These are phyloP conservation scores for Kodamaea restingae DNA, from an alignment of 805 yeast species.

Conservation along the genomic window DNA sequence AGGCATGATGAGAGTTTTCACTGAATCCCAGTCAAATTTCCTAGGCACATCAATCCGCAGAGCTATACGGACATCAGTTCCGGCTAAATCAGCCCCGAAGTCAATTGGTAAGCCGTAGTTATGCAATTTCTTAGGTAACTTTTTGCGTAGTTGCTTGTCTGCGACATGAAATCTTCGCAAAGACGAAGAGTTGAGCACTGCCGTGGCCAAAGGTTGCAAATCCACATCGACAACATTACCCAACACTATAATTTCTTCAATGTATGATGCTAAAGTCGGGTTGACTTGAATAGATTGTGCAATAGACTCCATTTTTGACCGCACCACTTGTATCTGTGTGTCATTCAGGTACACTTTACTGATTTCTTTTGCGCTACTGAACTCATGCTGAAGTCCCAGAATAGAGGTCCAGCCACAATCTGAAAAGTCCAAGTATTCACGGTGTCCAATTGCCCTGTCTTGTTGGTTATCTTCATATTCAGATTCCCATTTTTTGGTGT, in stretches of 20 bases:
- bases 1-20: constrained; percentile 17
- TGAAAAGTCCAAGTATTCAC: constrained; percentile 6
- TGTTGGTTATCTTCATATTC: constrained; percentile 14
- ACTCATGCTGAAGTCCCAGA: constrained; percentile 9
- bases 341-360: constrained; percentile 12
- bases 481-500: constrained; percentile 10
- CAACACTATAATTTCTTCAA: constrained; percentile 26
- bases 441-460: background rate
- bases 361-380: background rate
- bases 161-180: constrained; percentile 17
- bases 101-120: constrained; percentile 10
- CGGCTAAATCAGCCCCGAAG: background rate
- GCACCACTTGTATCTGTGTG: constrained; percentile 23
- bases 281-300: constrained; percentile 33
- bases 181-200: constrained; percentile 7
- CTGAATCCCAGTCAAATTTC: background rate
- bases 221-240: constrained; percentile 14
- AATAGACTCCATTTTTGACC: constrained; percentile 40
- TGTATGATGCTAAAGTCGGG: constrained; percentile 25
- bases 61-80: constrained; percentile 4
- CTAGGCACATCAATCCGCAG: background rate
- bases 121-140: background rate
- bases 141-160: constrained; percentile 12
- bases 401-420: constrained; percentile 4
- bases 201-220: constrained; percentile 4